Conservation (phyloP, 805 yeast genomes). For the Lipomyces sp. region DNA sequence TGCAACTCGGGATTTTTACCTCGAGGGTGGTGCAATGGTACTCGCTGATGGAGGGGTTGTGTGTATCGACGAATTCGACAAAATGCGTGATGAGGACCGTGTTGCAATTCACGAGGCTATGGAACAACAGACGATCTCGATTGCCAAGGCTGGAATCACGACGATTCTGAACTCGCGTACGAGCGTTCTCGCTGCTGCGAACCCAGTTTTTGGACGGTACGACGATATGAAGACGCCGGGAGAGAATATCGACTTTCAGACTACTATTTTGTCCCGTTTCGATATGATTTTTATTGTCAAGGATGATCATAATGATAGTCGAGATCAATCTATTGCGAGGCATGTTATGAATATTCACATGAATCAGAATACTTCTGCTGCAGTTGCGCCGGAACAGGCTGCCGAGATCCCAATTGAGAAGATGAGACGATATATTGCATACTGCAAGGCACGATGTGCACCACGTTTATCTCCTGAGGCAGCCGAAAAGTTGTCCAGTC, state of each 20-base stretch:
- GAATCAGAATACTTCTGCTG: conserved; percentile 61
- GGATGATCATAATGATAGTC: conserved; percentile 85
- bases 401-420: conserved; percentile 88
- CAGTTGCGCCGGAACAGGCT: conserved; percentile 53
- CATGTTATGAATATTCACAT: conserved; percentile 96
- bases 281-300: conserved; percentile 98
- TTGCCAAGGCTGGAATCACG: conserved; percentile 98
- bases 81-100: conserved; percentile 98
- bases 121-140: conserved; percentile 99
- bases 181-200: conserved; percentile 96
- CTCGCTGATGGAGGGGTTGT: conserved; percentile 99
- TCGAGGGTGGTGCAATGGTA: conserved; percentile 99
- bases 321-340: conserved; percentile 84
- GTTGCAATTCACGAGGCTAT: conserved; percentile 99
- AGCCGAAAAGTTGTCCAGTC: conserved; percentile 84
- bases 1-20: conserved; percentile 83
- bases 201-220: conserved; percentile 95
- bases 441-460: conserved; percentile 83
- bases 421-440: conserved; percentile 90
- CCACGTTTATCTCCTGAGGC: conserved; percentile 91
- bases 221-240: conserved; percentile 97
- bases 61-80: conserved; percentile 98
- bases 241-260: conserved; percentile 96
- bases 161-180: conserved; percentile 96
- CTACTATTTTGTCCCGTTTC: conserved; percentile 94